A percentile compares a stretch with the other conserved stretches of the same genome.
These are phyloP conservation scores for Clonostachys sp. DNA, from an alignment of 2,329 filamentous ascomycete species.

Conservation along the genomic window DNA sequence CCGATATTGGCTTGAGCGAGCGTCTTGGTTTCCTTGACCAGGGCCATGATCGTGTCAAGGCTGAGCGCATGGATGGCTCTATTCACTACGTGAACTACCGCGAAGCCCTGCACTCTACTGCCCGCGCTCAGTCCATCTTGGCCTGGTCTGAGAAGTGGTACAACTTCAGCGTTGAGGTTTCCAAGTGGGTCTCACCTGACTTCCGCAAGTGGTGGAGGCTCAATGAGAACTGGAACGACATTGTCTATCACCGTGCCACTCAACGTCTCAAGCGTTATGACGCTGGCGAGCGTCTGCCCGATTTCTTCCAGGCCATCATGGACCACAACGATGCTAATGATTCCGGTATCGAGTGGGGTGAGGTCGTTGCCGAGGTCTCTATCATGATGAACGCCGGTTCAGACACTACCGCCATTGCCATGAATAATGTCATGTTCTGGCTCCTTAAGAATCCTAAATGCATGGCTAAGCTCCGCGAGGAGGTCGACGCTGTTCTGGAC, in stretches of 20 bases:
- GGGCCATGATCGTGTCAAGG: constrained; percentile 1
- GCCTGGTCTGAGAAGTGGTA: background rate
- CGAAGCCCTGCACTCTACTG: background rate
- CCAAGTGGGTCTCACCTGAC: constrained; percentile 17
- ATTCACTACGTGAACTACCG: background rate
- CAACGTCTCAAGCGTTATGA: background rate
- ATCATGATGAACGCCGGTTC: constrained; percentile 12
- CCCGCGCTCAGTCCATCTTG: background rate
- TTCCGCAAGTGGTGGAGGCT: background rate
- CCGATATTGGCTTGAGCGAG: constrained; percentile 26
- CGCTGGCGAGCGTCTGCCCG: background rate
- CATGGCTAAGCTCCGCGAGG: constrained; percentile 18
- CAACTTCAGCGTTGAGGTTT: constrained; percentile 34
- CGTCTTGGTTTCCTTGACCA: background rate
- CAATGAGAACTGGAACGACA: background rate
- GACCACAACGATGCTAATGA: constrained; percentile 33
- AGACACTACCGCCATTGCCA: constrained; percentile 30
- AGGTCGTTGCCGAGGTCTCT: constrained; percentile 41
- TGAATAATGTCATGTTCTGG: constrained; percentile 31
- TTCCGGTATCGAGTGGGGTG: constrained; percentile 46
- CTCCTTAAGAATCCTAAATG: constrained; percentile 21
- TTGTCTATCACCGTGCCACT: background rate
- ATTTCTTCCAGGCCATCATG: constrained; percentile 33
- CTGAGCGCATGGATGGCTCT: constrained; percentile 1
- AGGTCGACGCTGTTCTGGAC: constrained; percentile 29